These are phyloP conservation scores for Datura wrightii DNA, from an alignment of 257 asterid genomes.

Conservation along the genomic window DNA sequence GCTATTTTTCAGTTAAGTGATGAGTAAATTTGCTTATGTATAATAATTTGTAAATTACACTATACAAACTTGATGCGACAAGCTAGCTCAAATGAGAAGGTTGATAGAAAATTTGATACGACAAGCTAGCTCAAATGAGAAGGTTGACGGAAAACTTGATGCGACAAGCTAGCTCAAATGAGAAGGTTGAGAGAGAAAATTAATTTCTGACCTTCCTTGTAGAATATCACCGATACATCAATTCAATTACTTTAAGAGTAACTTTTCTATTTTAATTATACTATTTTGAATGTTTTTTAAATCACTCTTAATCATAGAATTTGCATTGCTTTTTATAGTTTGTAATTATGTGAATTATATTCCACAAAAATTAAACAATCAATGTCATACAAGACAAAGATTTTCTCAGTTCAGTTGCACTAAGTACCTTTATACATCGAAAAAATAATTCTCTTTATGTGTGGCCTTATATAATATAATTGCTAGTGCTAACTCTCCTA, in stretches of 20 bases:
- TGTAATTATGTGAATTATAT: not conserved
- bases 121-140: too few relatives aligned
- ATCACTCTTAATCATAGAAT: not conserved
- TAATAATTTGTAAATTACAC: rapidly evolving
- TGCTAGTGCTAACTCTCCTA: too few relatives aligned
- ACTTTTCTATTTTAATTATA: not conserved
- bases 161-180: too few relatives aligned
- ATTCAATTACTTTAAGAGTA: not conserved
- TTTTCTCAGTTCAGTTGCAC: not conserved
- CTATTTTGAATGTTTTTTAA: not conserved
- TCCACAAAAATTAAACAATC: not conserved
- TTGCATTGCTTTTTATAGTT: not conserved
- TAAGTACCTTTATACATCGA: not conserved
- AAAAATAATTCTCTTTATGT: not conserved
- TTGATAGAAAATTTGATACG: too few relatives aligned
- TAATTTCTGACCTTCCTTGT: not conserved
- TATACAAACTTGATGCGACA: too few relatives aligned
- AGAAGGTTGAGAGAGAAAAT: not conserved
- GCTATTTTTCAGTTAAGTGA: too few relatives aligned
- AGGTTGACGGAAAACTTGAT: not conserved
- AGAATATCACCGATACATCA: too few relatives aligned
- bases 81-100: too few relatives aligned
- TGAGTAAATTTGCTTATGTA: not conserved
- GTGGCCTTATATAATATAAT: not conserved
- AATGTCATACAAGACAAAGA: not conserved